Evolutionary conservation across 1,139 yeast species (phyloP), one percentile per base, ranked within the genome.

Genomic region (Suhomyces bokatorum): DNA sequence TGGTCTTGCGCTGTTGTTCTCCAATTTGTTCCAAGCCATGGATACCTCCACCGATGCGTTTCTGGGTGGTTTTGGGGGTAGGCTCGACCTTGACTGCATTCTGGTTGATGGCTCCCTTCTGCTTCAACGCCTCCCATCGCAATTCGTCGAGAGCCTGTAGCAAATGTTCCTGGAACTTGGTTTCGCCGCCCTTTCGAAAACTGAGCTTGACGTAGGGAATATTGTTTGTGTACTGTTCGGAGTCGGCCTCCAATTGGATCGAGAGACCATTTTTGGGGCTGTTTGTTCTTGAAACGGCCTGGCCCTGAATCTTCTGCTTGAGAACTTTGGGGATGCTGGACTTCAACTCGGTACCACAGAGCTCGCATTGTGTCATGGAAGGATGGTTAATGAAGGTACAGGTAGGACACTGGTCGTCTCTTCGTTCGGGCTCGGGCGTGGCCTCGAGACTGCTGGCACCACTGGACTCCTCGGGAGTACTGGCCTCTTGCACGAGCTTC

Each of bases 351-450:
- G 85, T 71, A 0, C 96, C 97, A 67, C 98, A 93, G 60, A 93
- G 77, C 62, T 93, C 99, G 62, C 99, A 93, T 50, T 72, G 75
- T 39, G 75, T 69, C 71, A 93, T 69, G 4, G 87, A 80, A 0
- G 91, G 87, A 62, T 91, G 97, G 60, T 93, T 93, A 13, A 80
- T 69, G 57, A 91, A 93, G 0, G 98, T 93, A 57, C 98, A 93
- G 37, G 77, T 73, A 0, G 90, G 83, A 54, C 99, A 93, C 39
- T 75, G 74, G 35, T 75, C 70, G 44, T 78, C 73, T 40, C 69
- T n/a, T 20, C 45, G 32, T 13, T 39, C 45, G 3, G 45, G 43
- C 32, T 36, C 43, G 6, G 35, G 45, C 11, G 39, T 37, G 8
- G 27, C 35, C 3, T 43, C 44, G 15, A 40, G 15, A 30, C 39